Evolutionary conservation across 352 stramenopile genomes (phyloP), one percentile per base, ranked within the genome.

Genomic region (Globisporangium rhizosaccharum): DNA sequence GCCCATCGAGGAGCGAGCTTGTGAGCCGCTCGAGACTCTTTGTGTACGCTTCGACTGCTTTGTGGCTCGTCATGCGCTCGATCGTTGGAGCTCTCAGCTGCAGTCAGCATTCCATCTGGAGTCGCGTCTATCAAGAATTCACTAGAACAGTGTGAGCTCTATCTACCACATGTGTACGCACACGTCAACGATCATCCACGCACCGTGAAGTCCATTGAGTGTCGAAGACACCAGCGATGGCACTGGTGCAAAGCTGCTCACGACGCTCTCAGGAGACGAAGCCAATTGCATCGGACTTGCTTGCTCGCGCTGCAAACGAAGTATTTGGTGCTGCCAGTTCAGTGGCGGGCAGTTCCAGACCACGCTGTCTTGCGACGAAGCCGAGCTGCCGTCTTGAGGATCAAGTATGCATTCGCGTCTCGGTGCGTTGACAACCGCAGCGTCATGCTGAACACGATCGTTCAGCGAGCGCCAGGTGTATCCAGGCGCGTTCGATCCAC

Each of bases 281-380:
- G 2, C 37, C 15, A 44, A 25, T 37, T 12, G 44, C 17, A 44
- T 14, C 42, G 51, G 28, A 25, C n/a, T 49, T 17, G 17, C 44
- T n/a, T 12, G 25, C 47, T 61, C 53, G 20, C 47, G 51, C 26
- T 70, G 28, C 9, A 65, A 65, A 36, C 68, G 9, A 23, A 72
- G 26, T 54, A 80, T 39, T 41, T 60, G 65, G 11, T 69, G 78
- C 28, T 82, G 73, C 73, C 73, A 82, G 28, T 74, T 70, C 39
- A 66, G 37, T 51, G 73, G 73, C 53, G 73, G 73, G 2, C 56
- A 63, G 52, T 56, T 63, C 39, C 76, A 59, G 3, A 71, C 51
- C 20, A 79, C 60, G 44, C 73, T 82, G n/a, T 66, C 55, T 44
- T 77, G 70, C 5, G 73, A 82, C 17, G 73, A 82, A 52, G 30